Conservation (phyloP, 495 filamentous ascomycete genomes). For the Glarea lozoyensis region DNA sequence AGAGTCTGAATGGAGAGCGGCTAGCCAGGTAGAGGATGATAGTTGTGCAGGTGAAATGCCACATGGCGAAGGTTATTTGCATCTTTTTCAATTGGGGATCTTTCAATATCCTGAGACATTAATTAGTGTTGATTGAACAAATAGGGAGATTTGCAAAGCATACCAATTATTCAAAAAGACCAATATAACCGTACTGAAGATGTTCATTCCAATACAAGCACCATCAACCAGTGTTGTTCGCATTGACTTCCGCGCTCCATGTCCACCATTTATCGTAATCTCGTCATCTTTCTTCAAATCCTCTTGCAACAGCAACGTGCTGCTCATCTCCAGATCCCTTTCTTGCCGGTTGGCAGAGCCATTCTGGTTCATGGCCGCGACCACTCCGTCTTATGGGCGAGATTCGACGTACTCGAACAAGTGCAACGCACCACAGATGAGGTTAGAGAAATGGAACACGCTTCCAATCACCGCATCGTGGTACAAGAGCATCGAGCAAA, state of each 20-base stretch:
- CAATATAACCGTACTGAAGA: conserved; percentile 18
- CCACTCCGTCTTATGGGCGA: no score
- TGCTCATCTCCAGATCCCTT: conserved; percentile 17
- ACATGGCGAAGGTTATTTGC: conserved; percentile 25
- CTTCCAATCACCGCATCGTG: no score
- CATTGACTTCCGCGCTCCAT: background rate
- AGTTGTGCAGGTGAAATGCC: conserved; percentile 31
- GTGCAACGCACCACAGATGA: no score
- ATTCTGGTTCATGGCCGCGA: no score
- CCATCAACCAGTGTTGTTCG: conserved; percentile 9
- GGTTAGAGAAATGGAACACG: no score
- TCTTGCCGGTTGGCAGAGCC: no score
- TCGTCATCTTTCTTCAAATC: background rate
- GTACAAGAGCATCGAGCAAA: no score
- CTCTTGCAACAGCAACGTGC: conserved; percentile 2
- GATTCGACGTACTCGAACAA: no score
- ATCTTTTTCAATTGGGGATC: conserved; percentile 20
- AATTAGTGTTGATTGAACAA: no score
- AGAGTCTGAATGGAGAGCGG: conserved; percentile 26
- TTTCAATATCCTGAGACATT: conserved; percentile 22
- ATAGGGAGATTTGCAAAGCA: no score
- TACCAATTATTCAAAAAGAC: conserved; percentile 22
- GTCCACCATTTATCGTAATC: background rate
- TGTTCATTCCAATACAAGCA: conserved; percentile 17
- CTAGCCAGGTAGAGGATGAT: conserved; percentile 25